These are phyloP conservation scores for Colletotrichum simmondsii DNA, from an alignment of 2,329 filamentous ascomycete species.

Conservation along the genomic window DNA sequence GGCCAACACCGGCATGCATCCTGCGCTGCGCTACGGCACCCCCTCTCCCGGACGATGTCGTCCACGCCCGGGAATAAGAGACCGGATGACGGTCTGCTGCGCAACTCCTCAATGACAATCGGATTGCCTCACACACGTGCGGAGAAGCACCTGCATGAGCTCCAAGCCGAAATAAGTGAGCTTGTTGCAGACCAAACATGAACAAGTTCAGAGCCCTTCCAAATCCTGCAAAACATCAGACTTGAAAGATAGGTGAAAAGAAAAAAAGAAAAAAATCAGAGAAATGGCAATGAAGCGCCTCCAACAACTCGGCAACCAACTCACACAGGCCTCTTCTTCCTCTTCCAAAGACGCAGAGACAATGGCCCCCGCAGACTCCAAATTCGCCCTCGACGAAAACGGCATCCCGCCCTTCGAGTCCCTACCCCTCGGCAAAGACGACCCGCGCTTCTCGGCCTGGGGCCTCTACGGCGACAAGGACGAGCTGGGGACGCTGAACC, in stretches of 20 bases:
- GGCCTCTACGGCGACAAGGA: constrained; percentile 66
- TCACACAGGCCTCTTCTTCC: not conserved
- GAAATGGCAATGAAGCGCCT: constrained; percentile 5
- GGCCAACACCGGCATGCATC: not conserved
- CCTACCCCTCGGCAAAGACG: constrained; percentile 57
- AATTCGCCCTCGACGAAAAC: constrained; percentile 46
- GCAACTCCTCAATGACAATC: not conserved
- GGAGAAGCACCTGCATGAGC: not conserved
- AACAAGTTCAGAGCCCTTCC: too few relatives aligned
- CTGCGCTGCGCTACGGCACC: not conserved
- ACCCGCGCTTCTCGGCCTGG: constrained; percentile 58
- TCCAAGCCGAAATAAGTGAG: not conserved
- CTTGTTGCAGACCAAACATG: too few relatives aligned
- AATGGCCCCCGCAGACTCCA: not conserved
- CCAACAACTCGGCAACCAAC: constrained; percentile 2
- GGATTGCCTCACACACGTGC: not conserved
- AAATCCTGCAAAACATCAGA: not conserved
- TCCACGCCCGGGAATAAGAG: not conserved
- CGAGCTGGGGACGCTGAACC: constrained; percentile 70
- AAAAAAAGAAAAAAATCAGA: too few relatives aligned
- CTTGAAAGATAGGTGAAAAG: not conserved
- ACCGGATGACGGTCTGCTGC: not conserved
- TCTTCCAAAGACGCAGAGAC: not conserved
- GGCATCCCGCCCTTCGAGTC: constrained; percentile 59
- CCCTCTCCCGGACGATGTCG: not conserved